A percentile compares a stretch with the other conserved stretches of the same genome.
phyloP scores from a whole-genome alignment of 2,329 filamentous ascomycete species.

The Pleurostoma richardsiae region DNA sequence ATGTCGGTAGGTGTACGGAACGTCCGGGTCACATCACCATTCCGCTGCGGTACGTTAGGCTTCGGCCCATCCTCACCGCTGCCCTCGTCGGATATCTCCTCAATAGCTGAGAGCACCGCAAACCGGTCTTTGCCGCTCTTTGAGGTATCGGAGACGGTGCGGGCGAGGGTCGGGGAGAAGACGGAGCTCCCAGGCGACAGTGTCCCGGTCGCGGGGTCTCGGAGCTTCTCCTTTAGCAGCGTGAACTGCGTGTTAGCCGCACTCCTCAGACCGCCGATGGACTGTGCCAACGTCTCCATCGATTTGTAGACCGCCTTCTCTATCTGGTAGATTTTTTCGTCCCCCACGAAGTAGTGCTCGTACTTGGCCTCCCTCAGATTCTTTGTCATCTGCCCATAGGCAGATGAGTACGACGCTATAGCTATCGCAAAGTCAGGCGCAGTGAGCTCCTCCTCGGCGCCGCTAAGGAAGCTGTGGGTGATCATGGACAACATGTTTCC shows the following conservation, averaged over 20 bases:
- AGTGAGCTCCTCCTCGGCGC: constrained; percentile 71
- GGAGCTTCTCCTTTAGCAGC: constrained; percentile 62
- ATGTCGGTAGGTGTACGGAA: constrained; percentile 72
- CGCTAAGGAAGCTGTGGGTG: constrained; percentile 76
- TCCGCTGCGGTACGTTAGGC: background rate
- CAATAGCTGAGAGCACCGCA: constrained; percentile 52
- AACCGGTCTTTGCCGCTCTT: constrained; percentile 39
- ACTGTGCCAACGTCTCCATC: constrained; percentile 79
- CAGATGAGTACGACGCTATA: constrained; percentile 58
- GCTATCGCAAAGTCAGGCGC: constrained; percentile 60
- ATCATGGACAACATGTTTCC: constrained; percentile 79
- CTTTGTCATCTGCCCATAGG: constrained; percentile 67
- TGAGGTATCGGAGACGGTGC: constrained; percentile 21
- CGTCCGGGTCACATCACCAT: constrained; percentile 12
- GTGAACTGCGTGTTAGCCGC: constrained; percentile 86
- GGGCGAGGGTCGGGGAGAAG: constrained; percentile 21
- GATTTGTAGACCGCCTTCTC: constrained; percentile 79
- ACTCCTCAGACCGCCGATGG: constrained; percentile 84
- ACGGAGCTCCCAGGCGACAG: constrained; percentile 23
- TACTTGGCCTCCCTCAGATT: constrained; percentile 81
- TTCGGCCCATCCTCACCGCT: constrained; percentile 34
- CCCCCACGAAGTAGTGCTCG: constrained; percentile 79
- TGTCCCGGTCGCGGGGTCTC: constrained; percentile 19
- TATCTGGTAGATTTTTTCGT: constrained; percentile 71
- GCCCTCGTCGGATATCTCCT: constrained; percentile 56